A percentile compares a stretch with the other conserved stretches of the same genome.
These are phyloP conservation scores for Botrytis sinoallii DNA, from an alignment of 2,329 filamentous ascomycete genomes.

Conservation along the genomic window DNA sequence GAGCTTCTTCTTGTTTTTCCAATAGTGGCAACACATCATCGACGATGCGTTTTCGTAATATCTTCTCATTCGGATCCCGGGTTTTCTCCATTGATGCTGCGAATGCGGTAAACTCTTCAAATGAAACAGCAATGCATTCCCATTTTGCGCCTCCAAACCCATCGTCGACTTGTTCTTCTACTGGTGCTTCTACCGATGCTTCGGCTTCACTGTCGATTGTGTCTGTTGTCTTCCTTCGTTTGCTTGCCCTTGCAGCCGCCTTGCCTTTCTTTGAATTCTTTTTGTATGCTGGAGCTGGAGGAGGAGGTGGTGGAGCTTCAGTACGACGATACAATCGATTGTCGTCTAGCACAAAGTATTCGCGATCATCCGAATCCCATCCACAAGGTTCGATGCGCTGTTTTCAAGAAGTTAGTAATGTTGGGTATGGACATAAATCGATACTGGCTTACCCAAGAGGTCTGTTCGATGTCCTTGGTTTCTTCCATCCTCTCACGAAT, in stretches of 20 bases:
- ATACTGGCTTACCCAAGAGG: slow-evolving; percentile 64
- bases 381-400: slow-evolving; percentile 78
- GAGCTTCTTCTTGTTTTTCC: slow-evolving; percentile 71
- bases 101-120: slow-evolving; percentile 73
- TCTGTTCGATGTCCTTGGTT: slow-evolving; percentile 75
- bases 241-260: slow-evolving; percentile 64
- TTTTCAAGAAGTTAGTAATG: slow-evolving; percentile 22
- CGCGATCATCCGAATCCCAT: slow-evolving; percentile 83
- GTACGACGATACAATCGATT: slow-evolving; percentile 87
- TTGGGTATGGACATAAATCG: neutral
- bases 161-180: slow-evolving; percentile 52
- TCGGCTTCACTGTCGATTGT: slow-evolving; percentile 41
- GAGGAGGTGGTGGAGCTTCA: slow-evolving; percentile 63
- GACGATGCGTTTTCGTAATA: slow-evolving; percentile 67
- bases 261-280: slow-evolving; percentile 65
- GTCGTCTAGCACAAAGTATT: slow-evolving; percentile 89
- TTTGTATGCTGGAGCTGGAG: slow-evolving; percentile 57
- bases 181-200: slow-evolving; percentile 40
- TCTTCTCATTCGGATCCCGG: slow-evolving; percentile 81
- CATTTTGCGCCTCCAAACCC: slow-evolving; percentile 75
- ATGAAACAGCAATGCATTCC: slow-evolving; percentile 84
- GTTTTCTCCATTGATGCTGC: slow-evolving; percentile 69
- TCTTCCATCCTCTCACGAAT: slow-evolving; percentile 85
- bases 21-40: slow-evolving; percentile 81
- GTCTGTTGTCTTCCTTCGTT: slow-evolving; percentile 62